Percentiles rank a stretch among this genome's conserved stretches.
Conservation (phyloP, 306 rosid genomes). For the Malus sieversii region DNA sequence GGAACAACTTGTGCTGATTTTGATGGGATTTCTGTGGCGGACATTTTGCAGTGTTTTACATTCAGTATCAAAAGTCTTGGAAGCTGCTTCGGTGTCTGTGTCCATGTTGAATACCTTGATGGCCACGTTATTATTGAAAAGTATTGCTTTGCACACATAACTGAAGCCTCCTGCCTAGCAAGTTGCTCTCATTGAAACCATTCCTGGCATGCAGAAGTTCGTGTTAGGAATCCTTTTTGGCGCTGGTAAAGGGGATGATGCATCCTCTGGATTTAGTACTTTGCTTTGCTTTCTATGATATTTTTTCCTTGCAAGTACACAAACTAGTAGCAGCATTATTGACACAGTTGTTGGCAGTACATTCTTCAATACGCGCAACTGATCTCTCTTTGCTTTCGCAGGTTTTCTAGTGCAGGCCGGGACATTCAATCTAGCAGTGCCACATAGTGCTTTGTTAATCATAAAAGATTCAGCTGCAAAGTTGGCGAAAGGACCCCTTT, state of each 20-base stretch:
- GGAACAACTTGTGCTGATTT: conserved; percentile 1
- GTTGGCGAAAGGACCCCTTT: not conserved
- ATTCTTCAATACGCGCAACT: not conserved
- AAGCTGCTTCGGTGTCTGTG: not conserved
- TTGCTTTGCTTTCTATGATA: not conserved
- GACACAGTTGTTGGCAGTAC: not conserved
- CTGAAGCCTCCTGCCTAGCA: conserved; percentile 20
- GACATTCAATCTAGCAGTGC: conserved; percentile 14
- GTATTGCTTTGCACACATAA: conserved; percentile 13
- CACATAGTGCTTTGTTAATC: conserved; percentile 28
- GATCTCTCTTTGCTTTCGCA: not conserved
- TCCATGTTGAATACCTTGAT: conserved; percentile 15
- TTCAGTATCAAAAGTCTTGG: conserved; percentile 11
- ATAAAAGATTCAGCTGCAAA: conserved; percentile 24
- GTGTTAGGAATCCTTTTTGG: conserved; percentile 14
- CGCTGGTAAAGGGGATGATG: not conserved
- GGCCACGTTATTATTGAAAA: conserved; percentile 9
- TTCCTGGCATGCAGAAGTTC: conserved; percentile 18
- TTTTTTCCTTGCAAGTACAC: not conserved
- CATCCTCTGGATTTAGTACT: not conserved
- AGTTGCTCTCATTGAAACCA: conserved; percentile 1
- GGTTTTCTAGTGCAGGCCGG: conserved; percentile 12
- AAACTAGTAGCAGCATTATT: not conserved
- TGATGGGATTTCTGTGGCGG: conserved; percentile 10
- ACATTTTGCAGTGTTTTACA: not conserved